Evolutionary conservation across 306 rosid genomes (phyloP).

Genomic region (Alnus rubra): DNA sequence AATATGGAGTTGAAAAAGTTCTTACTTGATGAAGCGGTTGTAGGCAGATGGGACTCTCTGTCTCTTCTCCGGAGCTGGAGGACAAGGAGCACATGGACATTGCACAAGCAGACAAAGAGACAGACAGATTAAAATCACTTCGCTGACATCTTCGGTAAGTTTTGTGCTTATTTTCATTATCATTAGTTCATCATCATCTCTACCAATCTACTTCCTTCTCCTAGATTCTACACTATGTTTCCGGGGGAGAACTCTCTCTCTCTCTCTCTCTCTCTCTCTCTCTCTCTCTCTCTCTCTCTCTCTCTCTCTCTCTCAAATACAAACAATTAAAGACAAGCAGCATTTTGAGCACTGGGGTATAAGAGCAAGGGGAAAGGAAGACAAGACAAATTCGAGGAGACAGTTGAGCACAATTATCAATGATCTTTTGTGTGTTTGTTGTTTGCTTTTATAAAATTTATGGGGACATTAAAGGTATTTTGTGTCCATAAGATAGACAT

Average conservation of each 20-base stretch:
- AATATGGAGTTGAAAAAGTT: constrained; percentile 11
- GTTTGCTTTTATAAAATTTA: not conserved
- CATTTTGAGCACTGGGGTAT: not conserved
- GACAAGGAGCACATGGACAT: constrained; percentile 43
- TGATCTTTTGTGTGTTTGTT: not conserved
- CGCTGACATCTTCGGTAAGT: constrained; percentile 23
- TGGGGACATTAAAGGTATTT: not conserved
- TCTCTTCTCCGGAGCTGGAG: constrained; percentile 98
- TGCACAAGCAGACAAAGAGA: constrained; percentile 35
- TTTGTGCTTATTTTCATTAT: not conserved
- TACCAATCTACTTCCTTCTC: constrained; percentile 42
- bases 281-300: constrained; percentile 23
- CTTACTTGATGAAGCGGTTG: constrained; percentile 99
- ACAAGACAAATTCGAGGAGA: not conserved
- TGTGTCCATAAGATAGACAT: not conserved
- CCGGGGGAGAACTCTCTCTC: constrained; percentile 27
- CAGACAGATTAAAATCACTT: constrained; percentile 41
- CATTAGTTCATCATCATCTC: constrained; percentile 50
- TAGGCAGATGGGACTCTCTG: constrained; percentile 99
- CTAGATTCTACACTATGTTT: constrained; percentile 45
- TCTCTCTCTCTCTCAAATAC: constrained; percentile 31
- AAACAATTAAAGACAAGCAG: constrained; percentile 13
- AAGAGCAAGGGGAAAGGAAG: not conserved
- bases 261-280: too few species aligned
- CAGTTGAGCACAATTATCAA: too few species aligned